Evolutionary conservation across 2,329 filamentous ascomycete species (phyloP).

Genomic region (Fusarium albosuccineum): DNA sequence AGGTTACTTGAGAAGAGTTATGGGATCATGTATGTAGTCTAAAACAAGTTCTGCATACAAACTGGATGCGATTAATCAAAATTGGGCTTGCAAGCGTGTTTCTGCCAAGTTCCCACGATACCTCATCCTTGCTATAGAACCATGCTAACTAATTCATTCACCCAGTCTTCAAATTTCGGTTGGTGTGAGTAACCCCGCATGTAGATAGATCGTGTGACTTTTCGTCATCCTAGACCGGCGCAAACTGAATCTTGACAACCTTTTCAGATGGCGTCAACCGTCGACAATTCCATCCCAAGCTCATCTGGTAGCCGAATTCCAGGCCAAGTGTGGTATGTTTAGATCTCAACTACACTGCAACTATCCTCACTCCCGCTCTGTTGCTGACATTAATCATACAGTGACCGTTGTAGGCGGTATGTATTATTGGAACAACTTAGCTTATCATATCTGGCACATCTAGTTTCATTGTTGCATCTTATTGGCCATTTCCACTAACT

Average conservation of each 20-base stretch:
- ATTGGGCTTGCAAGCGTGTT: background rate
- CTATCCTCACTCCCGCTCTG: background rate
- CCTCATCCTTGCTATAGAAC: background rate
- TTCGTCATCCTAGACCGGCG: conserved; percentile 6
- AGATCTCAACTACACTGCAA: background rate
- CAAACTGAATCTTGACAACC: background rate
- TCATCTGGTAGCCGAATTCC: conserved; percentile 7
- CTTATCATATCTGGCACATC: background rate
- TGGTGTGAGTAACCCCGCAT: conserved; percentile 16
- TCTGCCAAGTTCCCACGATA: background rate
- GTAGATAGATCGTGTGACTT: background rate
- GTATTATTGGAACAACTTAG: background rate
- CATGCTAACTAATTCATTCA: background rate
- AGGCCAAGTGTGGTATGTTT: conserved; percentile 26
- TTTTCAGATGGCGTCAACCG: conserved; percentile 1
- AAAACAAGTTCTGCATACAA: no score
- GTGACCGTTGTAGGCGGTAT: conserved; percentile 33
- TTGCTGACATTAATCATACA: background rate
- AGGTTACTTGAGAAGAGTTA: no score
- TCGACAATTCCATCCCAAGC: background rate
- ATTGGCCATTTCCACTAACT: background rate
- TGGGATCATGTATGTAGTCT: no score
- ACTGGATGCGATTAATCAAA: no score
- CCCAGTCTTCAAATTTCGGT: conserved; percentile 7
- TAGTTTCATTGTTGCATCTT: background rate